Base-by-base conservation (phyloP, 371 early-diverging fungal genomes). In the Mucor irregularis region DNA sequence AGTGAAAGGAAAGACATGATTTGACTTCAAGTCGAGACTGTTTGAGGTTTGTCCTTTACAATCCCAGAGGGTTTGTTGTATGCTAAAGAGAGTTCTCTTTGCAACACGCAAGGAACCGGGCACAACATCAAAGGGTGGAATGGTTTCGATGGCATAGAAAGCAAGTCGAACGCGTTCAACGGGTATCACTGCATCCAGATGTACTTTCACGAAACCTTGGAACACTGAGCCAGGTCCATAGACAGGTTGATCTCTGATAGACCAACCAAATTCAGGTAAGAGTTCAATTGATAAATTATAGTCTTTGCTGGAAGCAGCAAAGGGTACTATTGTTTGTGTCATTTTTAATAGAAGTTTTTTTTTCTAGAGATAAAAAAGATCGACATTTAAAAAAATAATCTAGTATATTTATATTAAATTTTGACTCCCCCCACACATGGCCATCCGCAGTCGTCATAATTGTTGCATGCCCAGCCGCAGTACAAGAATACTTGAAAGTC, bases 171-270 rank as follows among this genome's bases (percentile, higher is more conserved):
- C 30, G 31, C 39, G 53, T 43, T 53, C 44, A 10, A 58, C 37
- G 30, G 31, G n/a, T 8, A 35, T 13, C 11, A 4, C n/a, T 29
- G 16, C 13, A 11, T 40, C 30, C 5, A 24, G 5, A 14, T 62
- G 46, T 8, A 62, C 21, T 29, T 62, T 62, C 7, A 62, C 57
- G 28, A 39, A 49, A 44, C 68, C 70, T 56, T 66, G 59, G 35
- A 69, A 69, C 29, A 67, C 67, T 13, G 67, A 67, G 14, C 67
- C 63, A 40, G 67, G 56, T 6, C 57, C 63, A 51, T 62, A 67
- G 13, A 55, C 48, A 49, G 53, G 49, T 38, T 30, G 39, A n/a
- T 43, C 31, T 24, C 49, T 58, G 14, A 63, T 43, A 19, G 58
- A 58, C 64, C 64, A 63, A n/a, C 64, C 64, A 30, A 63, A 63